Evolutionary conservation across 495 filamentous ascomycete genomes (phyloP).

Genomic region (Penicillium malachiteum): DNA sequence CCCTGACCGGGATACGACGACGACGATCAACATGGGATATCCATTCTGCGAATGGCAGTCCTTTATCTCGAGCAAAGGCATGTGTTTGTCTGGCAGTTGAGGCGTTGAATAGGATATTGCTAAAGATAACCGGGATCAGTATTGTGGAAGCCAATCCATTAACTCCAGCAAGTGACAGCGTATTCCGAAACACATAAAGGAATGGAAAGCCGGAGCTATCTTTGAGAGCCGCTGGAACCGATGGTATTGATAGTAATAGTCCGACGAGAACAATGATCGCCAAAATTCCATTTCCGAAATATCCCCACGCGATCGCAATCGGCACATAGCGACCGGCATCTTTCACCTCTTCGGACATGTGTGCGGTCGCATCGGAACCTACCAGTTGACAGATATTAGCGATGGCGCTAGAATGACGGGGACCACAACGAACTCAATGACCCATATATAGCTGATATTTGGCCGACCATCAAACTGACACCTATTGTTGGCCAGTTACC

Average conservation of each 20-base stretch:
- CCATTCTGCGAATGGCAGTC: slow-evolving; percentile 32
- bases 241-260: slow-evolving; percentile 36
- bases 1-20: slow-evolving; percentile 48
- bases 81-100: slow-evolving; percentile 37
- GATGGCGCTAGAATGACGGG: not conserved
- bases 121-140: slow-evolving; percentile 31
- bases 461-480: slow-evolving; percentile 44
- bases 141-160: slow-evolving; percentile 30
- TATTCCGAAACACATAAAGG: slow-evolving; percentile 26
- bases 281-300: slow-evolving; percentile 33
- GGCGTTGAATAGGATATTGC: slow-evolving; percentile 32
- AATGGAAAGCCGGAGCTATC: slow-evolving; percentile 27
- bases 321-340: slow-evolving; percentile 39
- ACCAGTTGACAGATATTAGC: not conserved
- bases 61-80: slow-evolving; percentile 45
- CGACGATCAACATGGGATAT: slow-evolving; percentile 32
- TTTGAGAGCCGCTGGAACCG: slow-evolving; percentile 29
- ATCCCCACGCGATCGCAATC: slow-evolving; percentile 38
- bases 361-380: slow-evolving; percentile 34
- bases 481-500: not conserved
- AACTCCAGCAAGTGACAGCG: slow-evolving; percentile 16
- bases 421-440: slow-evolving; percentile 21
- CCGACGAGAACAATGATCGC: slow-evolving; percentile 40
- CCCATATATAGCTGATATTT: slow-evolving; percentile 38
- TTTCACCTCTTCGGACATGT: slow-evolving; percentile 46